phyloP scores from a whole-genome alignment of 1,284 basidiomycete species.

The Malassezia japonica region DNA sequence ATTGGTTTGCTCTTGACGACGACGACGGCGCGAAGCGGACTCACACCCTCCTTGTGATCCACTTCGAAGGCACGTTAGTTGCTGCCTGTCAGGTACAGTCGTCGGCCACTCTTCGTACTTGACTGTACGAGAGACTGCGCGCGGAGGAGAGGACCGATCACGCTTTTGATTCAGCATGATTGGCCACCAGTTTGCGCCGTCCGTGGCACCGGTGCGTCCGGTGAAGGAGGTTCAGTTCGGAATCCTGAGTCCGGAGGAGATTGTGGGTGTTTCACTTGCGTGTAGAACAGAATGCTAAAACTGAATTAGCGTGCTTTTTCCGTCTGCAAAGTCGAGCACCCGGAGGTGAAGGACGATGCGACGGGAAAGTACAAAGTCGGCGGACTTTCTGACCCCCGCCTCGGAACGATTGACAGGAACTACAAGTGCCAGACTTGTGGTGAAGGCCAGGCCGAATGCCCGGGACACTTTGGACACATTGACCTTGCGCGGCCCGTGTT shows the following conservation, averaged over 20 bases:
- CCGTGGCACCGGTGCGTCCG: conserved; percentile 67
- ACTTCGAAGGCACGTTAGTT: conserved; percentile 6
- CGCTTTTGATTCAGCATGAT: conserved; percentile 8
- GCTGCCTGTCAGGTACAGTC: conserved; percentile 9
- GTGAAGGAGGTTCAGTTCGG: conserved; percentile 99
- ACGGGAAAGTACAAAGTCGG: conserved; percentile 68
- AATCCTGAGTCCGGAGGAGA: conserved; percentile 98
- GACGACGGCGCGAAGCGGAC: conserved; percentile 8
- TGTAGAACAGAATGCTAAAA: conserved; percentile 11
- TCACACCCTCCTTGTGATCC: background rate
- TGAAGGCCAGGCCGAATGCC: conserved; percentile 57
- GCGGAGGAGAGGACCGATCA: too few relatives aligned
- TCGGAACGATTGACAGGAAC: conserved; percentile 96
- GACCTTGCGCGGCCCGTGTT: conserved; percentile 93
- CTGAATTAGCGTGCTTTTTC: conserved; percentile 73
- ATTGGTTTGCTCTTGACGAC: conserved; percentile 11
- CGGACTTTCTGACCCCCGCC: conserved; percentile 91
- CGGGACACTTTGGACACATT: conserved; percentile 97
- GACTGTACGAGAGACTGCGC: conserved; percentile 3
- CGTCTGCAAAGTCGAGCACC: conserved; percentile 93
- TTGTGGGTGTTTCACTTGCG: conserved; percentile 50
- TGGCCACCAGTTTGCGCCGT: conserved; percentile 58
- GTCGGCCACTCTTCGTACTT: conserved; percentile 15
- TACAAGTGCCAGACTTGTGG: conserved; percentile 99
- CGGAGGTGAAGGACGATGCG: conserved; percentile 91